These are phyloP conservation scores for Forsythia suspensa DNA, from an alignment of 257 asterid species.

Conservation along the genomic window DNA sequence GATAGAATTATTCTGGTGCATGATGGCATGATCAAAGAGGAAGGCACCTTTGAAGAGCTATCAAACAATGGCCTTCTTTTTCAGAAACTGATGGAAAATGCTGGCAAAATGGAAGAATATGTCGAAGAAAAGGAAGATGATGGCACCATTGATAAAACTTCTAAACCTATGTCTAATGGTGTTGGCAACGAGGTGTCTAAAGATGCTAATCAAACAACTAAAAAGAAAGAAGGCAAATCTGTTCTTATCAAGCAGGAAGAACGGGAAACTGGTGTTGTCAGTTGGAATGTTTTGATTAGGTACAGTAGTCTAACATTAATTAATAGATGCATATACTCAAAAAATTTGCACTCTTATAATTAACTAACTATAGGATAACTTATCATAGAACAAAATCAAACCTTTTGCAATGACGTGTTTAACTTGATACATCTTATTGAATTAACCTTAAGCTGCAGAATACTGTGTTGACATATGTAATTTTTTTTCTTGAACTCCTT, in stretches of 20 bases:
- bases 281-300: conserved; percentile 83
- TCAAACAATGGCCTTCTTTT: conserved; percentile 74
- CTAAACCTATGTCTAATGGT: conserved; percentile 53
- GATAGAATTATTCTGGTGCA: conserved; percentile 92
- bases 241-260: conserved; percentile 96
- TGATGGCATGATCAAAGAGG: conserved; percentile 93
- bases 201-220: conserved; percentile 40
- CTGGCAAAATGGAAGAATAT: conserved; percentile 95
- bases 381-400: background rate
- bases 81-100: conserved; percentile 95
- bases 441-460: background rate
- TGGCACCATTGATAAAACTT: conserved; percentile 35
- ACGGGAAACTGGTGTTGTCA: conserved; percentile 96
- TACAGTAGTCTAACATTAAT: conserved; percentile 22
- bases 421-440: background rate
- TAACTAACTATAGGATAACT: background rate
- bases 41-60: conserved; percentile 95
- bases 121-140: conserved; percentile 62
- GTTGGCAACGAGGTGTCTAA: conserved; percentile 39
- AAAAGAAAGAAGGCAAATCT: conserved; percentile 75
- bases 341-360: background rate
- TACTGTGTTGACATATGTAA: conserved; percentile 11
- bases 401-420: background rate
- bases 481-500: conserved; percentile 23
- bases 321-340: background rate